These are phyloP conservation scores for Trichocomaceae sp. DNA, from an alignment of 2,329 filamentous ascomycete genomes.

Conservation along the genomic window DNA sequence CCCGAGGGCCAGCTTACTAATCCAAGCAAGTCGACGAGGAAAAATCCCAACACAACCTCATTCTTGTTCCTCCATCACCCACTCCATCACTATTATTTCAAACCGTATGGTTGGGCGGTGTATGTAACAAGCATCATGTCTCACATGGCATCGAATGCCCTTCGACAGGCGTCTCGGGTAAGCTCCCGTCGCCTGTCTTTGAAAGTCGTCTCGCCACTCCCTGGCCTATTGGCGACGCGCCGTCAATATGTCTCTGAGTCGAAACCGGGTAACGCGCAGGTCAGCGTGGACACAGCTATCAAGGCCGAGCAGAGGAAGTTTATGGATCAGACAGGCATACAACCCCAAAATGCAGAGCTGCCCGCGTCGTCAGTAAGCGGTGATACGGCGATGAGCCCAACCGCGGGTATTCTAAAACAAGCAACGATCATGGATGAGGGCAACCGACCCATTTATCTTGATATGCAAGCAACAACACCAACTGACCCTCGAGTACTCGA, in stretches of 20 bases:
- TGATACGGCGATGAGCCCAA: constrained; percentile 71
- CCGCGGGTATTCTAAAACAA: constrained; percentile 77
- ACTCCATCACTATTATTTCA: constrained; percentile 15
- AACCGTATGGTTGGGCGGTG: constrained; percentile 19
- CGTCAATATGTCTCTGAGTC: constrained; percentile 80
- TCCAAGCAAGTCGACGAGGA: constrained; percentile 16
- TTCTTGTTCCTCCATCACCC: not conserved
- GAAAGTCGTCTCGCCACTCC: constrained; percentile 34
- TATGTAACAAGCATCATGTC: constrained; percentile 46
- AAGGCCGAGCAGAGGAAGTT: constrained; percentile 81
- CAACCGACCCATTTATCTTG: constrained; percentile 88
- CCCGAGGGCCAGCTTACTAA: constrained; percentile 10
- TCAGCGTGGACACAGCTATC: constrained; percentile 75
- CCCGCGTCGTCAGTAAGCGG: constrained; percentile 52
- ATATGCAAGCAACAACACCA: constrained; percentile 96
- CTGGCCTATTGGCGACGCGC: constrained; percentile 33
- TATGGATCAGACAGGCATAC: constrained; percentile 50
- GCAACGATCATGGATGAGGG: constrained; percentile 91
- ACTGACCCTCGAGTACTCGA: constrained; percentile 91
- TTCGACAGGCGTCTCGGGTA: constrained; percentile 62
- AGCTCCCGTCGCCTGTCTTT: constrained; percentile 46
- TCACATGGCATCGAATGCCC: constrained; percentile 57
- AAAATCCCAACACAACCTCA: not conserved
- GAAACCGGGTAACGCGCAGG: constrained; percentile 61
- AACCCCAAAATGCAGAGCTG: constrained; percentile 53